phyloP scores from a whole-genome alignment of 2,329 filamentous ascomycete species.

The Ophiostoma himal-ulmi region DNA sequence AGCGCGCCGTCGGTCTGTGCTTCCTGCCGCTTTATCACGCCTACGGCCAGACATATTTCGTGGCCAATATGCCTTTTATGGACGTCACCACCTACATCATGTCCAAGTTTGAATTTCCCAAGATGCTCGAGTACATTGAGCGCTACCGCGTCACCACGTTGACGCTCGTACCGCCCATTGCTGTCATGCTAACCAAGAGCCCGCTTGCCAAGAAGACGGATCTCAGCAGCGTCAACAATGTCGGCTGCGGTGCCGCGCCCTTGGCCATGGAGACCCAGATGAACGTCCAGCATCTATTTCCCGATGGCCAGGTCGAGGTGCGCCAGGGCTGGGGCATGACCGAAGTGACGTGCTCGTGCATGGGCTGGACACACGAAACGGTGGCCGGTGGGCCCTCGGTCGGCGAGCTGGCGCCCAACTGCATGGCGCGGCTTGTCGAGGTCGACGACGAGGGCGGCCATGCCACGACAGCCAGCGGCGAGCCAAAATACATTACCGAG shows the following conservation, averaged over 20 bases:
- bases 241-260: conserved; percentile 66
- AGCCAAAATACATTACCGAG: conserved; percentile 39
- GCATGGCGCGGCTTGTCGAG: conserved; percentile 58
- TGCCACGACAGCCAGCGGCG: not conserved
- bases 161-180: conserved; percentile 66
- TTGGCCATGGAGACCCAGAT: conserved; percentile 50
- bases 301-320: conserved; percentile 35
- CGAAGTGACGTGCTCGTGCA: conserved; percentile 66
- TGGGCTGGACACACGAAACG: conserved; percentile 55
- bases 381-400: conserved; percentile 40
- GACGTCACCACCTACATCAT: conserved; percentile 70
- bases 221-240: conserved; percentile 55
- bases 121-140: conserved; percentile 63
- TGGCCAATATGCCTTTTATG: conserved; percentile 51
- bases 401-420: conserved; percentile 64
- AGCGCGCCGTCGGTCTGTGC: conserved; percentile 47
- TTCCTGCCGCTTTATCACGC: conserved; percentile 75
- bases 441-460: conserved; percentile 39
- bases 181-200: conserved; percentile 67
- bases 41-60: conserved; percentile 65
- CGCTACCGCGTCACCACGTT: conserved; percentile 63
- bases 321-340: conserved; percentile 86
- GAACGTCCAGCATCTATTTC: conserved; percentile 54
- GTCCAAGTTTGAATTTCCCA: conserved; percentile 67
- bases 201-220: conserved; percentile 61